Conservation (phyloP, 495 filamentous ascomycete species). For the Corynascus novoguineensis region DNA sequence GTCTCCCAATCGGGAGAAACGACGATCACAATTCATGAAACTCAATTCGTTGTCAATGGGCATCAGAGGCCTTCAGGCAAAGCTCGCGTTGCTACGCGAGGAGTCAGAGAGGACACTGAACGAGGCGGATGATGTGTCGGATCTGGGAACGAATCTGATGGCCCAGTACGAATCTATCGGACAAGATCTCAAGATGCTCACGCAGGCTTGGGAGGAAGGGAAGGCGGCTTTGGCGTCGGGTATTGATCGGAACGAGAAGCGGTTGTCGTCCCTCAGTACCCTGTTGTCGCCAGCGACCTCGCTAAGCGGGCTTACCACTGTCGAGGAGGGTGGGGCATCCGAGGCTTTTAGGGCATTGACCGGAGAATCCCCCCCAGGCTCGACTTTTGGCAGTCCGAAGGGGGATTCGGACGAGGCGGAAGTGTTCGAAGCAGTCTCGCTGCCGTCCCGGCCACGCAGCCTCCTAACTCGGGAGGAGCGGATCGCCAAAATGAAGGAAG, state of each 20-base stretch:
- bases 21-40: conserved; percentile 78
- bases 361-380: conserved; percentile 51
- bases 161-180: conserved; percentile 93
- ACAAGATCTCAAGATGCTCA: conserved; percentile 70
- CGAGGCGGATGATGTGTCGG: conserved; percentile 63
- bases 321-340: conserved; percentile 64
- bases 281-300: conserved; percentile 72
- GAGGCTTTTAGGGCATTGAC: conserved; percentile 73
- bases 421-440: conserved; percentile 82
- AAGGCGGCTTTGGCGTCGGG: conserved; percentile 67
- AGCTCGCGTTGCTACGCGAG: conserved; percentile 87
- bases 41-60: conserved; percentile 83
- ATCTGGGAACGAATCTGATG: conserved; percentile 70
- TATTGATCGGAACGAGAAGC: conserved; percentile 66
- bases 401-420: conserved; percentile 58
- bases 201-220: conserved; percentile 88
- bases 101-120: conserved; percentile 75
- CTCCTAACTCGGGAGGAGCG: conserved; percentile 81
- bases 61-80: conserved; percentile 87
- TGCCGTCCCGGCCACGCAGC: conserved; percentile 64
- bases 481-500: conserved; percentile 81
- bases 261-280: conserved; percentile 62
- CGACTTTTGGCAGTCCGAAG: conserved; percentile 24
- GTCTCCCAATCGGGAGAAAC: conserved; percentile 70
- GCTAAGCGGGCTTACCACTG: conserved; percentile 76